These are phyloP conservation scores for Fraxinus velutina DNA, from an alignment of 305 asterid genomes.

Conservation along the genomic window DNA sequence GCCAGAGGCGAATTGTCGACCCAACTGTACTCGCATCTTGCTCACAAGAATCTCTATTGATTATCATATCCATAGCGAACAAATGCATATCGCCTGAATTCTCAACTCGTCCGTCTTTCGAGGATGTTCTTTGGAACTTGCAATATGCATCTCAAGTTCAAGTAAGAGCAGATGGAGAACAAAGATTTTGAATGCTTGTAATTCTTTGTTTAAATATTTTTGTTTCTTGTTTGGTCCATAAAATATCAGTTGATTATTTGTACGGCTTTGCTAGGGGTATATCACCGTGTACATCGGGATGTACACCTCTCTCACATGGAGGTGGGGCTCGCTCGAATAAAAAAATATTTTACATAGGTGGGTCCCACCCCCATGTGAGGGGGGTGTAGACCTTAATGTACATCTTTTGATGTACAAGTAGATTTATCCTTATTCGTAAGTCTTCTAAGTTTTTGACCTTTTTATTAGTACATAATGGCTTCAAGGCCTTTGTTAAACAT, in stretches of 20 bases:
- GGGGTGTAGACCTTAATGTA: no score
- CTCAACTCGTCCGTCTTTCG: constrained; percentile 58
- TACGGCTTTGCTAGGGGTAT: no score
- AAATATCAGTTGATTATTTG: background rate
- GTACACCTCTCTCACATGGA: no score
- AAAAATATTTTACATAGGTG: no score
- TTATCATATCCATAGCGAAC: constrained; percentile 49
- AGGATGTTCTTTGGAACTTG: constrained; percentile 70
- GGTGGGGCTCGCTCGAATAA: no score
- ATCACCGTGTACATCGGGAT: no score
- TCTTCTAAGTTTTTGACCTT: no score
- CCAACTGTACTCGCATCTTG: constrained; percentile 48
- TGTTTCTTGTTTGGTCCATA: background rate
- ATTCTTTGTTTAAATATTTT: background rate
- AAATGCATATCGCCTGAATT: constrained; percentile 65
- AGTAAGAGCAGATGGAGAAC: constrained; percentile 40
- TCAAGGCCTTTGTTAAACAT: background rate
- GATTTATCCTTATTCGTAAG: background rate
- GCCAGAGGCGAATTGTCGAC: constrained; percentile 45
- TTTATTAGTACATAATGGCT: background rate
- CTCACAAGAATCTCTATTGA: constrained; percentile 60
- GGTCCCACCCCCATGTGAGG: no score
- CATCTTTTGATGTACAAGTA: no score
- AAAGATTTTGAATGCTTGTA: constrained; percentile 22
- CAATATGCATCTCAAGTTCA: constrained; percentile 75